Percentiles rank a stretch among this genome's conserved stretches.
These are phyloP conservation scores for Neonectria punicea DNA, from an alignment of 2,329 filamentous ascomycete species.

Conservation along the genomic window DNA sequence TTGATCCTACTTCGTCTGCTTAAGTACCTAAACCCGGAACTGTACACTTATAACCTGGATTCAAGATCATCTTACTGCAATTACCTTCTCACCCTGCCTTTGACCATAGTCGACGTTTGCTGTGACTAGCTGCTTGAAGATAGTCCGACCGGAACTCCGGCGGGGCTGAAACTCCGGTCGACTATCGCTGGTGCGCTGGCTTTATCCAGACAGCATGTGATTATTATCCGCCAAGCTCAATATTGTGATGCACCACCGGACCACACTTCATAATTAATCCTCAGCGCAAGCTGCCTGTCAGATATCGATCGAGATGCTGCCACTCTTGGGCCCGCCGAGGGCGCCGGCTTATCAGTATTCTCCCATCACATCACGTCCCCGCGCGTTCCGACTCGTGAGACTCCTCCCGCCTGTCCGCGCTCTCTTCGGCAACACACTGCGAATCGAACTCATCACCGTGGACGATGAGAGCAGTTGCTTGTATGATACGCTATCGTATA, in stretches of 20 bases:
- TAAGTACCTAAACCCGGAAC: too few species aligned
- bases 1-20: too few species aligned
- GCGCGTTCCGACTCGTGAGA: slow-evolving; percentile 22
- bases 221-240: not conserved
- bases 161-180: not conserved
- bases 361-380: not conserved
- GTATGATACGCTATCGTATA: slow-evolving; percentile 48
- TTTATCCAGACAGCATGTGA: not conserved
- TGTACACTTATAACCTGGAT: too few species aligned
- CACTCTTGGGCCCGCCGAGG: slow-evolving; percentile 6
- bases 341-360: slow-evolving; percentile 9
- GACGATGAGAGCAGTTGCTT: slow-evolving; percentile 25
- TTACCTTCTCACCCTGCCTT: not conserved
- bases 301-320: not conserved
- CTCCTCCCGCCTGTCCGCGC: slow-evolving; percentile 17
- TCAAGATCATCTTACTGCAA: too few species aligned
- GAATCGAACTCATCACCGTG: slow-evolving; percentile 42
- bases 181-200: not conserved
- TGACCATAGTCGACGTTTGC: too few species aligned
- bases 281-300: not conserved
- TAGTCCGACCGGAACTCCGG: not conserved
- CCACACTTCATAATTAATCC: not conserved
- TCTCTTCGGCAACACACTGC: slow-evolving; percentile 34
- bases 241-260: not conserved
- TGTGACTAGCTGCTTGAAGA: not conserved